Conservation (phyloP, 441 rosid genomes). For the Erysimum cheiri region DNA sequence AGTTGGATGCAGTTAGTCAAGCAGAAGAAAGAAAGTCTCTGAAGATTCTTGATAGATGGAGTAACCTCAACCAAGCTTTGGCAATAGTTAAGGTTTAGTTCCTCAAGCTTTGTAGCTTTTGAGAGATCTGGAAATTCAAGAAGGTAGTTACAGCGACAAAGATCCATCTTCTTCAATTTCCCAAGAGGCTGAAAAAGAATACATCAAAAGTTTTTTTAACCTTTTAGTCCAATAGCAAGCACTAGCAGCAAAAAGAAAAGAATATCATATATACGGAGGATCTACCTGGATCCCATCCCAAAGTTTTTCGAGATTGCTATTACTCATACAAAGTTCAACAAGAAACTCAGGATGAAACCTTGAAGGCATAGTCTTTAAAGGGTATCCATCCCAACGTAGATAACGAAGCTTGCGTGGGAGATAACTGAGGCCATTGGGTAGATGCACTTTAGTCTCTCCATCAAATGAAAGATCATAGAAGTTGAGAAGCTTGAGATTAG, state of each 20-base stretch:
- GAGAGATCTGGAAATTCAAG: slow-evolving; percentile 41
- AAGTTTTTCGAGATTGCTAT: slow-evolving; percentile 43
- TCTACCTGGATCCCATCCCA: slow-evolving; percentile 47
- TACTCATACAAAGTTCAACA: slow-evolving; percentile 44
- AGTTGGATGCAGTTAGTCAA: slow-evolving; percentile 44
- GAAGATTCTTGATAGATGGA: slow-evolving; percentile 42
- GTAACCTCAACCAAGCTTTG: slow-evolving; percentile 45
- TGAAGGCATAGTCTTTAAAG: slow-evolving; percentile 45
- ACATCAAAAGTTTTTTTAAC: slow-evolving; percentile 6
- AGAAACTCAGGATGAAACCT: slow-evolving; percentile 38
- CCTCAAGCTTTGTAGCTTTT: slow-evolving; percentile 37
- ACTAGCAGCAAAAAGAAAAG: background rate
- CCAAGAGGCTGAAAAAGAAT: slow-evolving; percentile 30
- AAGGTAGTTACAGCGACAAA: slow-evolving; percentile 33
- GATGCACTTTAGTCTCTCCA: slow-evolving; percentile 22
- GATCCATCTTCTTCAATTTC: slow-evolving; percentile 42
- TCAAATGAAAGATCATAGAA: slow-evolving; percentile 29
- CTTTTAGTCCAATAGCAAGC: background rate
- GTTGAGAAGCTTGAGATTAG: slow-evolving; percentile 44
- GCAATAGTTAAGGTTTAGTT: slow-evolving; percentile 38
- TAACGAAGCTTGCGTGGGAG: slow-evolving; percentile 45
- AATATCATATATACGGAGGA: background rate
- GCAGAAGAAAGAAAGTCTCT: slow-evolving; percentile 40
- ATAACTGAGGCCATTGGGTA: slow-evolving; percentile 33
- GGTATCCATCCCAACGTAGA: slow-evolving; percentile 49